Conservation (phyloP, 192 early-diverging fungal genomes). For the Backusella psychrophila region DNA sequence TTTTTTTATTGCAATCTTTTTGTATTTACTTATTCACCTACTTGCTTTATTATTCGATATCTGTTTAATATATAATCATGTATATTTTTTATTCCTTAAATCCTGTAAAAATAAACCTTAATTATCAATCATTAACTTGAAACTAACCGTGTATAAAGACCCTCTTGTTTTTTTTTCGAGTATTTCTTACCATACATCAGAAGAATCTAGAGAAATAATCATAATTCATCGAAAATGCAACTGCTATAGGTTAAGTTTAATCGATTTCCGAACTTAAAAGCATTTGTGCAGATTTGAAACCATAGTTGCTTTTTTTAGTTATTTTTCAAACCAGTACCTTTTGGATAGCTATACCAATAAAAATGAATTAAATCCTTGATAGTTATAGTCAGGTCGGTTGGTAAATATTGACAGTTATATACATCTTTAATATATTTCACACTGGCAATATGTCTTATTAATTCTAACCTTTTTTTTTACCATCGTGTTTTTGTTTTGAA, state of each 20-base stretch:
- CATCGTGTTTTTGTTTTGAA: too few relatives aligned
- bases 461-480: too few relatives aligned
- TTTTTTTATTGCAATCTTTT: neutral
- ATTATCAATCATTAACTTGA: neutral
- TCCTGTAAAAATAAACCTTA: neutral
- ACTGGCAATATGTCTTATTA: too few relatives aligned
- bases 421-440: too few relatives aligned
- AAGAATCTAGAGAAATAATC: neutral
- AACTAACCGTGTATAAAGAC: neutral
- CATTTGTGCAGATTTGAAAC: neutral
- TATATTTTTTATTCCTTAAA: neutral
- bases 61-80: neutral
- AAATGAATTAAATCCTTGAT: too few relatives aligned
- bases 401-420: too few relatives aligned
- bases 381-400: too few relatives aligned
- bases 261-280: neutral
- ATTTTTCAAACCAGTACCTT: too few relatives aligned
- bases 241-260: neutral
- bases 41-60: neutral
- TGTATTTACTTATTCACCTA: neutral
- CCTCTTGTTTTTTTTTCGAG: too few relatives aligned
- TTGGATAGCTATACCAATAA: too few relatives aligned
- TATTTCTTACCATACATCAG: neutral
- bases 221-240: neutral
- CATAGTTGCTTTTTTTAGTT: neutral